Evolutionary conservation across 352 stramenopile species (phyloP).

Genomic region (Phytopythium sindhum): DNA sequence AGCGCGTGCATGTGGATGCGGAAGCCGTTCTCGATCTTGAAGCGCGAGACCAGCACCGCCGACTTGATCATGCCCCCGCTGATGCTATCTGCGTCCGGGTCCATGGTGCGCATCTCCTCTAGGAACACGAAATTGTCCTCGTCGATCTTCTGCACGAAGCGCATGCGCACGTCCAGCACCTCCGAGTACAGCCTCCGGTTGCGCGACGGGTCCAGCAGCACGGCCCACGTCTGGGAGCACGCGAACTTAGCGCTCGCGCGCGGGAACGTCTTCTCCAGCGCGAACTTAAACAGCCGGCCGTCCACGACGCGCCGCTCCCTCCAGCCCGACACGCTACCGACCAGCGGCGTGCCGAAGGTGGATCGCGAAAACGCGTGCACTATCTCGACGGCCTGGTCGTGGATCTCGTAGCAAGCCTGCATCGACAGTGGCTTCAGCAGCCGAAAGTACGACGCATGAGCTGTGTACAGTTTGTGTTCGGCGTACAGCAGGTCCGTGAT

Average conservation of each 20-base stretch:
- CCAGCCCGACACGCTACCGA: constrained; percentile 24
- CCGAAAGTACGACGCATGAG: constrained; percentile 29
- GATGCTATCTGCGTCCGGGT: constrained; percentile 19
- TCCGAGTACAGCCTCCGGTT: constrained; percentile 23
- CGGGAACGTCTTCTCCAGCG: constrained; percentile 22
- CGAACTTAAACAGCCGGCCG: constrained; percentile 19
- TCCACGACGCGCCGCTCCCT: constrained; percentile 19
- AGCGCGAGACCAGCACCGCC: constrained; percentile 22
- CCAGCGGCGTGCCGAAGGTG: constrained; percentile 12
- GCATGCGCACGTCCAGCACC: constrained; percentile 20
- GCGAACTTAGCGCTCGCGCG: constrained; percentile 22
- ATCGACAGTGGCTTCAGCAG: constrained; percentile 24
- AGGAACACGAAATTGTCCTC: constrained; percentile 31
- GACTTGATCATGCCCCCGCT: constrained; percentile 10
- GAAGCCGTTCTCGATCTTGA: constrained; percentile 17
- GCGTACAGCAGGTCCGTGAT: constrained; percentile 26
- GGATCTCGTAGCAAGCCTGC: constrained; percentile 17
- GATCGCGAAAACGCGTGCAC: constrained; percentile 15
- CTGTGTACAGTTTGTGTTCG: constrained; percentile 25
- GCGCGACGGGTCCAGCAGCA: constrained; percentile 23
- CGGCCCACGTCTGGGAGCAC: constrained; percentile 18
- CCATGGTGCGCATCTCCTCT: constrained; percentile 23
- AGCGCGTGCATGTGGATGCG: constrained; percentile 34
- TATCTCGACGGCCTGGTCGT: constrained; percentile 12
- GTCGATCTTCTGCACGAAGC: constrained; percentile 28